These are phyloP conservation scores for Cyclotella choctawhatcheeana DNA, from an alignment of 108 stramenopile genomes.

Conservation along the genomic window DNA sequence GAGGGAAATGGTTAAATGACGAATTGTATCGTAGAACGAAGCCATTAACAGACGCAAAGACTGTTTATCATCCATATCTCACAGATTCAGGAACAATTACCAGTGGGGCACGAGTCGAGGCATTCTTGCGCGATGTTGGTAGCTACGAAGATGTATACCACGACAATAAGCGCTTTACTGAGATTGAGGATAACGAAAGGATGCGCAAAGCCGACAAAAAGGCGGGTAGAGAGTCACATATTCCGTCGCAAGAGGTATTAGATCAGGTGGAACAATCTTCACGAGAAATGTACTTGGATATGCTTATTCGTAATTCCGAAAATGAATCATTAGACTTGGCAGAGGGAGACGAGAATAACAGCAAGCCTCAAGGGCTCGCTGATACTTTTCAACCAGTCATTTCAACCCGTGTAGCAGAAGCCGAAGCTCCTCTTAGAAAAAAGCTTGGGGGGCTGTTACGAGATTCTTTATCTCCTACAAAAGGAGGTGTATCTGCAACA, in stretches of 20 bases:
- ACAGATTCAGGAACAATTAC: constrained; percentile 82
- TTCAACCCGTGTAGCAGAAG: constrained; percentile 16
- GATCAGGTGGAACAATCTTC: constrained; percentile 48
- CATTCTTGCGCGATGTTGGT: constrained; percentile 73
- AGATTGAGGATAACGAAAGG: constrained; percentile 53
- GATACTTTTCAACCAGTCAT: constrained; percentile 46
- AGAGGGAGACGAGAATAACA: too few relatives aligned
- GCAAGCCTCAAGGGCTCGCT: background rate
- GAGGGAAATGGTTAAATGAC: constrained; percentile 74
- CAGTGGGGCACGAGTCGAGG: constrained; percentile 75
- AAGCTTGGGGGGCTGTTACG: constrained; percentile 45
- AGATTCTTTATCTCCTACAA: constrained; percentile 37
- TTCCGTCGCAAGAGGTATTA: constrained; percentile 75
- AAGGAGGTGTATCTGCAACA: constrained; percentile 36
- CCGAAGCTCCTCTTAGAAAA: constrained; percentile 27
- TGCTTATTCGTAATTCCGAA: constrained; percentile 54
- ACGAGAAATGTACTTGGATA: constrained; percentile 56
- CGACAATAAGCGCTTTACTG: constrained; percentile 66
- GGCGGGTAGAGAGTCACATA: constrained; percentile 57
- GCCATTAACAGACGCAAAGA: constrained; percentile 3
- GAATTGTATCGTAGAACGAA: constrained; percentile 29
- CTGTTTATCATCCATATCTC: constrained; percentile 78
- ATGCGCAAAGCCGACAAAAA: constrained; percentile 62
- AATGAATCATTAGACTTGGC: constrained; percentile 9
- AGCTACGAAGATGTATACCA: constrained; percentile 77